Conservation (phyloP, 1,284 basidiomycete species). For the Leccinum pachyderme region DNA sequence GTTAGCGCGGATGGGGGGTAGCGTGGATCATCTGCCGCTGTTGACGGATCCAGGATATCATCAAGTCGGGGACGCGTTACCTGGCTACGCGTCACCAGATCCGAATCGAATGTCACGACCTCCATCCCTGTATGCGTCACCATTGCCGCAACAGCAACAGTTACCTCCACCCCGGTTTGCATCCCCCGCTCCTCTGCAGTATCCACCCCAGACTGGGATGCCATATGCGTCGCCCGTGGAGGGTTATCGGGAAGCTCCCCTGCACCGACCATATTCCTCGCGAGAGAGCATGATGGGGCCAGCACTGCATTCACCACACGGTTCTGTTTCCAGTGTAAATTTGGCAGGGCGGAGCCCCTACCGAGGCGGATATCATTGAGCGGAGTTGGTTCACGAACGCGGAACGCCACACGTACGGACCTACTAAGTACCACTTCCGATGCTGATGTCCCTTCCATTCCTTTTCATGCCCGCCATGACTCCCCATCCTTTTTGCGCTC, state of each 20-base stretch:
- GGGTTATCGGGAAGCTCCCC: conserved; percentile 44
- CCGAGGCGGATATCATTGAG: conserved; percentile 29
- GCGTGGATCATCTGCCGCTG: conserved; percentile 54
- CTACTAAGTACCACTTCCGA: not conserved
- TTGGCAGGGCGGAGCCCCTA: conserved; percentile 37
- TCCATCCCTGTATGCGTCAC: conserved; percentile 29
- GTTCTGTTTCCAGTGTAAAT: conserved; percentile 22
- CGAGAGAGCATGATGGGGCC: conserved; percentile 12
- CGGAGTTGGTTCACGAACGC: not conserved
- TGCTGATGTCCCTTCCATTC: not conserved
- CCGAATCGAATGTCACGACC: conserved; percentile 20
- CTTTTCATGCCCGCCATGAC: conserved; percentile 14
- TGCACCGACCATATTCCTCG: conserved; percentile 45
- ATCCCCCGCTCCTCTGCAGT: conserved; percentile 20
- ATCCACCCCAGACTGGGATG: conserved; percentile 30
- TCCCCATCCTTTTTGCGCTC: not conserved
- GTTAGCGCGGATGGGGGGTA: conserved; percentile 41
- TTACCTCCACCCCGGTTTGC: conserved; percentile 12
- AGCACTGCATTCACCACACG: conserved; percentile 2
- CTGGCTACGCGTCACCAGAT: conserved; percentile 27
- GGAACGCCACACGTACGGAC: not conserved
- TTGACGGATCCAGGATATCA: conserved; percentile 38
- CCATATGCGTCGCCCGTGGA: conserved; percentile 23
- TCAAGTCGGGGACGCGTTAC: conserved; percentile 25
- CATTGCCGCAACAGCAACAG: conserved; percentile 9